These are phyloP conservation scores for Hanseniaspora mollemarum DNA, from an alignment of 805 yeast genomes.

Conservation along the genomic window DNA sequence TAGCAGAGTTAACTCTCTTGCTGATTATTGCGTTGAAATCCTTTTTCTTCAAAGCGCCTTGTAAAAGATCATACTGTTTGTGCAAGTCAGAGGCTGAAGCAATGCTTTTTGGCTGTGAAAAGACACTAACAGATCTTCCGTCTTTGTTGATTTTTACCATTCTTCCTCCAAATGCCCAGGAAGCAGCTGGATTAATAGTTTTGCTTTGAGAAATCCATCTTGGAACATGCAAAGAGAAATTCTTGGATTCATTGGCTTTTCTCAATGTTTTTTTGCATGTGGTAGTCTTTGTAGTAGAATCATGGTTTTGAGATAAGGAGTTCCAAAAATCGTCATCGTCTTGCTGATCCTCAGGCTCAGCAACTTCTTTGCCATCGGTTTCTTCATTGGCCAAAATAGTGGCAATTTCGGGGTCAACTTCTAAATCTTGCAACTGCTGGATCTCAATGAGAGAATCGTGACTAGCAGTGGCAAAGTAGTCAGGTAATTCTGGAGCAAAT, in stretches of 20 bases:
- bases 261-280: constrained; percentile 86
- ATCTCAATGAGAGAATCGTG: constrained; percentile 72
- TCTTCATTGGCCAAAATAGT: constrained; percentile 22
- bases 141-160: constrained; percentile 45
- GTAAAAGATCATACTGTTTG: constrained; percentile 29
- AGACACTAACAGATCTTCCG: constrained; percentile 32
- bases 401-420: constrained; percentile 19
- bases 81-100: constrained; percentile 30
- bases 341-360: constrained; percentile 24
- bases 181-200: constrained; percentile 54
- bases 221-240: constrained; percentile 58
- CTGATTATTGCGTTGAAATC: constrained; percentile 47
- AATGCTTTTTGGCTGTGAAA: constrained; percentile 33
- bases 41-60: constrained; percentile 45
- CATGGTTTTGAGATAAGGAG: constrained; percentile 27
- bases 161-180: constrained; percentile 90
- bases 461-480: constrained; percentile 76
- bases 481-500: constrained; percentile 84
- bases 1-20: constrained; percentile 36
- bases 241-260: constrained; percentile 37
- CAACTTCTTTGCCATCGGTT: constrained; percentile 25
- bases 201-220: constrained; percentile 50
- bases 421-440: constrained; percentile 71
- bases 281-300: constrained; percentile 34
- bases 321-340: constrained; percentile 82